Evolutionary conservation across 441 rosid species (phyloP).

Genomic region (Geranium incanum): DNA sequence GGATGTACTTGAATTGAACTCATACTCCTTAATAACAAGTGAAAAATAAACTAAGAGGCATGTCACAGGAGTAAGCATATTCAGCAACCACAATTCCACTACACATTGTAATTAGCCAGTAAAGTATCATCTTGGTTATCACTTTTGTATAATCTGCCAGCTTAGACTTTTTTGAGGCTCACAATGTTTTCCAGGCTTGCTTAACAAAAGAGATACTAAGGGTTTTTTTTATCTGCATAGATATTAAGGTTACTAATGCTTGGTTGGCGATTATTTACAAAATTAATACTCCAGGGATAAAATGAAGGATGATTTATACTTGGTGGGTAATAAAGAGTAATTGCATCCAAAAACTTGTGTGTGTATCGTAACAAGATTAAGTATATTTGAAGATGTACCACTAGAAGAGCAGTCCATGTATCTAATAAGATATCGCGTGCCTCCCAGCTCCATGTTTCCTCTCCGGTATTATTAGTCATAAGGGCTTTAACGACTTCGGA

Average conservation of each 20-base stretch:
- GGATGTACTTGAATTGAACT: neutral
- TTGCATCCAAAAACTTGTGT: neutral
- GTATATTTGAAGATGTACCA: constrained; percentile 37
- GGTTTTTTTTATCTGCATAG: no score
- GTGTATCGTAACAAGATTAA: constrained; percentile 13
- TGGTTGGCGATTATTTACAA: neutral
- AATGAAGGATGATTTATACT: neutral
- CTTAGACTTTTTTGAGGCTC: constrained; percentile 1
- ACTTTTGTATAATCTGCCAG: neutral
- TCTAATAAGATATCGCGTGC: constrained; percentile 94
- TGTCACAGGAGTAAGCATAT: neutral
- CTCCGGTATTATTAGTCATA: constrained; percentile 49
- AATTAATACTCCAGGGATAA: neutral
- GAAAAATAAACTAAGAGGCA: neutral
- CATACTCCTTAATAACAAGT: neutral
- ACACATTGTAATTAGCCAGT: neutral
- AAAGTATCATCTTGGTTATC: neutral
- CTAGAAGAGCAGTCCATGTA: constrained; percentile 80
- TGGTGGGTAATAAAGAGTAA: neutral
- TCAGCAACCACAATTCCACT: neutral
- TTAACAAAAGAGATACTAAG: neutral
- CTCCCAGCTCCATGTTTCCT: constrained; percentile 95
- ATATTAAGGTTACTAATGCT: no score
- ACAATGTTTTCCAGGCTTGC: neutral
- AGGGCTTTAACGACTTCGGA: constrained; percentile 81